phyloP scores from a whole-genome alignment of 495 filamentous ascomycete species.

The Lasiosphaeria ovina region DNA sequence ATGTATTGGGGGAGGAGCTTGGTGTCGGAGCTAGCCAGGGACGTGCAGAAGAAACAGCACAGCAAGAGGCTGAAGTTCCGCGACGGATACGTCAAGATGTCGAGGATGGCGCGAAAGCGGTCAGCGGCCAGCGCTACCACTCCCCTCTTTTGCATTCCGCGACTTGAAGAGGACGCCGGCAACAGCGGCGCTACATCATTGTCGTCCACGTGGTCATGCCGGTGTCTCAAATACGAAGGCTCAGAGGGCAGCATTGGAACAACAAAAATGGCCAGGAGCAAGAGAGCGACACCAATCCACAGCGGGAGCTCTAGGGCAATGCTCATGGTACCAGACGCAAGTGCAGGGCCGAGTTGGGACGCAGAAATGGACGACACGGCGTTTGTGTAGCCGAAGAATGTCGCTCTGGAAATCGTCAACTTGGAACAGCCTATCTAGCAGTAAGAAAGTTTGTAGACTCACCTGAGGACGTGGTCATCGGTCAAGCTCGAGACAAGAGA shows the following conservation, averaged over 20 bases:
- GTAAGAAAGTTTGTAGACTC: conserved; percentile 1
- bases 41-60: conserved; percentile 39
- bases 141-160: not conserved
- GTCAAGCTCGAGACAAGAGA: conserved; percentile 40
- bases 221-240: not conserved
- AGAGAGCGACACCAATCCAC: conserved; percentile 37
- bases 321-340: conserved; percentile 44
- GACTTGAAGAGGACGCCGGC: conserved; percentile 7
- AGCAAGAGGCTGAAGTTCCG: conserved; percentile 38
- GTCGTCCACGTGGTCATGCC: conserved; percentile 1
- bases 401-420: conserved; percentile 29
- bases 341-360: conserved; percentile 40
- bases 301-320: conserved; percentile 39
- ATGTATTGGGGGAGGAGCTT: conserved; percentile 46
- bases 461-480: conserved; percentile 40
- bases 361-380: conserved; percentile 40
- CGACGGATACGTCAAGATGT: conserved; percentile 12
- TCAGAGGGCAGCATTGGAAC: conserved; percentile 25
- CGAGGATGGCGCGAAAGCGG: conserved; percentile 27
- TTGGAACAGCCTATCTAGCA: not conserved
- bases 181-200: conserved; percentile 21
- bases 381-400: conserved; percentile 45
- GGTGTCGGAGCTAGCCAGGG: conserved; percentile 47
- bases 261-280: conserved; percentile 35
- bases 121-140: conserved; percentile 12